Evolutionary conservation across 805 yeast species (phyloP).

Genomic region (Debaryomyces hansenii): DNA sequence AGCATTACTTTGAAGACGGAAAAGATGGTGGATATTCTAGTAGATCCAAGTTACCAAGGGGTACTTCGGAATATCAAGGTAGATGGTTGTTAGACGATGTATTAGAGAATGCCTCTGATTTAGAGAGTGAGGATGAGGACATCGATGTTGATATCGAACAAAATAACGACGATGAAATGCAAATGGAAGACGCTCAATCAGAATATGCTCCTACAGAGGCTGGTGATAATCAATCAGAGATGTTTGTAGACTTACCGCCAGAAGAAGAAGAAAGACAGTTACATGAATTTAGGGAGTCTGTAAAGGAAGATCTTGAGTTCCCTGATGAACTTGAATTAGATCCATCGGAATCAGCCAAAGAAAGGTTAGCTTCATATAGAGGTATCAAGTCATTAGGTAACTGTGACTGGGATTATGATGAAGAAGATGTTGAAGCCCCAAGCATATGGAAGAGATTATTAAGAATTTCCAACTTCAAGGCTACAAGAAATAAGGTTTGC

Average conservation of each 20-base stretch:
- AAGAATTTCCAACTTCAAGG: constrained; percentile 73
- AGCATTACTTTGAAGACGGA: constrained; percentile 42
- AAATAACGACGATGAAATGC: constrained; percentile 17
- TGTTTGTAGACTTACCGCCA: constrained; percentile 69
- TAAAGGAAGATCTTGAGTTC: constrained; percentile 83
- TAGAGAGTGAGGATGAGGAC: constrained; percentile 46
- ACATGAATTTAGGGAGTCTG: constrained; percentile 63
- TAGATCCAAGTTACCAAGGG: constrained; percentile 56
- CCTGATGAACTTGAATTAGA: constrained; percentile 92
- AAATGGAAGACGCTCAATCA: constrained; percentile 21
- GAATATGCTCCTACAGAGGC: constrained; percentile 48
- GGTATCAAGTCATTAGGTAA: constrained; percentile 82
- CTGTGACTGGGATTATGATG: constrained; percentile 87
- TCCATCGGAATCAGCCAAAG: constrained; percentile 74
- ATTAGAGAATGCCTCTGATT: constrained; percentile 41
- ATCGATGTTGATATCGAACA: constrained; percentile 21
- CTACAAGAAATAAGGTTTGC: constrained; percentile 65
- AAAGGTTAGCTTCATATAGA: constrained; percentile 74
- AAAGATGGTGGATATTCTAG: constrained; percentile 20
- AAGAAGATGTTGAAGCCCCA: constrained; percentile 74
- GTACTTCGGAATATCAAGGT: constrained; percentile 76
- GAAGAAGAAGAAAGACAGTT: constrained; percentile 86
- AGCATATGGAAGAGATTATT: constrained; percentile 73
- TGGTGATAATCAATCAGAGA: constrained; percentile 46
- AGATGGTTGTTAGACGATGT: constrained; percentile 69